Evolutionary conservation across 140 eudicot genomes (phyloP).

Genomic region (Ambrosia hybrid): DNA sequence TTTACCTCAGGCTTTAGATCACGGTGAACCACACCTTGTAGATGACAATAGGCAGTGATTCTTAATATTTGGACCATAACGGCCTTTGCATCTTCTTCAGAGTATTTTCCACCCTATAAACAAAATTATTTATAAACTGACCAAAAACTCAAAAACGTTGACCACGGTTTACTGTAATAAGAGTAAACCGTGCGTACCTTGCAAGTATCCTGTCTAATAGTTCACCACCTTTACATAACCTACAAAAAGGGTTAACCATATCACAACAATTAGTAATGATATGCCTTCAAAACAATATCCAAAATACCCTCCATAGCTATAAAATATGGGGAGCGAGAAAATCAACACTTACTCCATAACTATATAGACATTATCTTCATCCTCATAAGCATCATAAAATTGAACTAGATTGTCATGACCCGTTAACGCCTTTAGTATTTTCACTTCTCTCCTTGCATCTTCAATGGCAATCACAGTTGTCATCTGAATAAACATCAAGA

Average conservation of each 20-base stretch:
- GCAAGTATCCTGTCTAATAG: constrained; percentile 89
- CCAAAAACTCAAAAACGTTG: not conserved
- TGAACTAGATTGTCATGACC: too few species aligned
- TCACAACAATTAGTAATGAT: constrained; percentile 6
- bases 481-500: constrained; percentile 56
- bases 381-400: constrained; percentile 42
- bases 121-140: constrained; percentile 17
- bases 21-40: constrained; percentile 98
- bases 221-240: constrained; percentile 99
- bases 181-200: constrained; percentile 44
- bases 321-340: not conserved
- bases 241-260: constrained; percentile 31
- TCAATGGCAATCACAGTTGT: constrained; percentile 33
- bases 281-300: constrained; percentile 18
- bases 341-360: constrained; percentile 84
- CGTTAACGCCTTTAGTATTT: too few species aligned
- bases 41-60: constrained; percentile 91
- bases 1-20: constrained; percentile 98
- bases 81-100: constrained; percentile 96
- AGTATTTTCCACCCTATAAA: constrained; percentile 89
- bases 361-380: constrained; percentile 79
- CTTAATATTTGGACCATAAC: constrained; percentile 93
- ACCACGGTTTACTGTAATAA: constrained; percentile 7
- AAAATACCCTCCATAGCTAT: constrained; percentile 19
- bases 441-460: too few species aligned